Conservation (phyloP, 1,139 yeast species). For the Hyphopichia wangnamkhiaoensis region DNA sequence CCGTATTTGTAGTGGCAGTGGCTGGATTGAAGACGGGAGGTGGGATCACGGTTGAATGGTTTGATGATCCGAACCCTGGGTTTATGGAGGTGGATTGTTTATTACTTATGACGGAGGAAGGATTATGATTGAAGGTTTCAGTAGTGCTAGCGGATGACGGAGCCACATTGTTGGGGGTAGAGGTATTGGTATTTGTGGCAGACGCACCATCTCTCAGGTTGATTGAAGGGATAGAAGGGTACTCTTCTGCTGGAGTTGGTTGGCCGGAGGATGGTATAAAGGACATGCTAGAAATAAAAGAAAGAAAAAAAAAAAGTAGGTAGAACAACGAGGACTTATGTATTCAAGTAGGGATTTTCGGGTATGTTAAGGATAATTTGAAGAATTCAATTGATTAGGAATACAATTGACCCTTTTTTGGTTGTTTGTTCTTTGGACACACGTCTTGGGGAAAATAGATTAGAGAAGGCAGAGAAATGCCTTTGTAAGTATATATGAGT, state of each 20-base stretch:
- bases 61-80: no score
- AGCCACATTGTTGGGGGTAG: neutral
- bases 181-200: neutral
- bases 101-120: neutral
- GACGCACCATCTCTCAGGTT: neutral
- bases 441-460: no score
- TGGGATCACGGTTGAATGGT: neutral
- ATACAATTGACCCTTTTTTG: no score
- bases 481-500: no score
- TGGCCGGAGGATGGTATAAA: neutral
- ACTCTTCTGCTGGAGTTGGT: slow-evolving; percentile 2
- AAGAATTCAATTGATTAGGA: no score
- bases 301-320: no score
- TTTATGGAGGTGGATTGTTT: neutral
- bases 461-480: no score
- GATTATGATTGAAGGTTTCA: neutral
- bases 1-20: slow-evolving; percentile 28
- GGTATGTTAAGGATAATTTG: no score
- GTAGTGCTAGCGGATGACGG: neutral
- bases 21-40: slow-evolving; percentile 1
- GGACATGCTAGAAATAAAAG: slow-evolving; percentile 1
- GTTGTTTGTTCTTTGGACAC: no score
- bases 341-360: no score
- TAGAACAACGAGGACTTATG: no score
- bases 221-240: neutral